phyloP scores from a whole-genome alignment of 2,329 filamentous ascomycete genomes.

The Talaromyces sp. region DNA sequence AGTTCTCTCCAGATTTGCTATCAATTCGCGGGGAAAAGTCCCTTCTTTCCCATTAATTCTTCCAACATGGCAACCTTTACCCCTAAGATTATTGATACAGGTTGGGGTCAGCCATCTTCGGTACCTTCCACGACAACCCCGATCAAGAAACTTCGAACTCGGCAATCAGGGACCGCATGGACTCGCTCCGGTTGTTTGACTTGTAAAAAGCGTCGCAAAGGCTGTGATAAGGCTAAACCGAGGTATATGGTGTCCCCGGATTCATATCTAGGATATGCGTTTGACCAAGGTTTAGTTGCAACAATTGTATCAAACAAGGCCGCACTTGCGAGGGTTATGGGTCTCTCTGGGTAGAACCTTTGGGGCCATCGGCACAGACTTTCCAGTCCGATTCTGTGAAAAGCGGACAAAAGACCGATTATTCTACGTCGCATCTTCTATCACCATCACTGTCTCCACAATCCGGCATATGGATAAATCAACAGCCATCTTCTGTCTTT shows the following conservation, averaged over 20 bases:
- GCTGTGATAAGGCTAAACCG: conserved; percentile 43
- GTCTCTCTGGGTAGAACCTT: conserved; percentile 39
- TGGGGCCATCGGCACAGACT: conserved; percentile 35
- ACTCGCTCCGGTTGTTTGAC: conserved; percentile 45
- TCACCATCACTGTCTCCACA: conserved; percentile 16
- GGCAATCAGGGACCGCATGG: conserved; percentile 35
- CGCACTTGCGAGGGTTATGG: conserved; percentile 42
- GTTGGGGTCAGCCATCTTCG: conserved; percentile 6
- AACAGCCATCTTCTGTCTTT: conserved; percentile 11
- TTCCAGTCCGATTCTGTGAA: conserved; percentile 24
- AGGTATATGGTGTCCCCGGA: conserved; percentile 23
- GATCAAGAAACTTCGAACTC: conserved; percentile 27
- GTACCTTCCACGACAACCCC: conserved; percentile 3
- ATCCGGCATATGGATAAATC: conserved; percentile 16
- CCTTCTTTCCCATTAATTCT: not conserved
- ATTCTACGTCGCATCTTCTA: conserved; percentile 12
- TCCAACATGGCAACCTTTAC: conserved; percentile 1
- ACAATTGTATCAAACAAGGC: conserved; percentile 38
- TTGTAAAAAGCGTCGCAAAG: conserved; percentile 42
- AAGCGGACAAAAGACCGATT: not conserved
- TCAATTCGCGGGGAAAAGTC: conserved; percentile 23
- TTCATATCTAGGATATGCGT: not conserved
- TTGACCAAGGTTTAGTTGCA: conserved; percentile 15
- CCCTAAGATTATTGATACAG: conserved; percentile 13
- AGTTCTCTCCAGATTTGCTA: conserved; percentile 7